Percentiles rank a stretch among this genome's conserved stretches.
phyloP scores from a whole-genome alignment of 2,329 filamentous ascomycete genomes.

The Tetracladium maxilliforme region DNA sequence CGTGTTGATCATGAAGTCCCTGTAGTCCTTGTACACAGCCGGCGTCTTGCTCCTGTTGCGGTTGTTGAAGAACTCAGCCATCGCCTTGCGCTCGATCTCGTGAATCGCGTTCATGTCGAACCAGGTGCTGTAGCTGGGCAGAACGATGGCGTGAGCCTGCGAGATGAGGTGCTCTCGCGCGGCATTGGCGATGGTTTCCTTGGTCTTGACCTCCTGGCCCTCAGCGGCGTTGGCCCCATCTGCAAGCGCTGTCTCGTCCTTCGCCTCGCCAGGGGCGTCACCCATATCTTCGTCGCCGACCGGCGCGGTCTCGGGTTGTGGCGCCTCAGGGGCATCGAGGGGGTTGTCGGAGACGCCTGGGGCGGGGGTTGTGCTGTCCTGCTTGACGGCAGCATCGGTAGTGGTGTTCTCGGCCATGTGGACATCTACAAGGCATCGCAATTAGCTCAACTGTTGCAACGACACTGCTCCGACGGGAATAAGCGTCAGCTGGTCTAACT shows the following conservation, averaged over 20 bases:
- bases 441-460: slow-evolving; percentile 8
- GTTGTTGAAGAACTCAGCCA: slow-evolving; percentile 97
- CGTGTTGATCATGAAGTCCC: slow-evolving; percentile 99
- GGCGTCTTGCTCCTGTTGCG: slow-evolving; percentile 97
- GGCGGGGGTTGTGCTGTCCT: slow-evolving; percentile 44
- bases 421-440: slow-evolving; percentile 30
- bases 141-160: slow-evolving; percentile 89
- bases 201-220: slow-evolving; percentile 50
- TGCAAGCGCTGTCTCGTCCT: slow-evolving; percentile 27
- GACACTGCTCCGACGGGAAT: slow-evolving; percentile 1
- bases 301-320: slow-evolving; percentile 43
- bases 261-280: slow-evolving; percentile 39
- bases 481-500: slow-evolving; percentile 2
- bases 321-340: slow-evolving; percentile 53
- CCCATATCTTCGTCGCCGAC: slow-evolving; percentile 72
- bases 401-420: slow-evolving; percentile 41
- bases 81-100: slow-evolving; percentile 80
- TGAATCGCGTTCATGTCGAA: slow-evolving; percentile 96
- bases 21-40: slow-evolving; percentile 95
- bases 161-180: slow-evolving; percentile 85
- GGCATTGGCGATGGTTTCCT: slow-evolving; percentile 68
- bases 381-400: slow-evolving; percentile 36
- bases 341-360: slow-evolving; percentile 46
- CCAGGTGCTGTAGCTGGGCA: slow-evolving; percentile 96
- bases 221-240: slow-evolving; percentile 33